Evolutionary conservation across 1,284 basidiomycete genomes (phyloP).

Genomic region (Austroboletus niveus): DNA sequence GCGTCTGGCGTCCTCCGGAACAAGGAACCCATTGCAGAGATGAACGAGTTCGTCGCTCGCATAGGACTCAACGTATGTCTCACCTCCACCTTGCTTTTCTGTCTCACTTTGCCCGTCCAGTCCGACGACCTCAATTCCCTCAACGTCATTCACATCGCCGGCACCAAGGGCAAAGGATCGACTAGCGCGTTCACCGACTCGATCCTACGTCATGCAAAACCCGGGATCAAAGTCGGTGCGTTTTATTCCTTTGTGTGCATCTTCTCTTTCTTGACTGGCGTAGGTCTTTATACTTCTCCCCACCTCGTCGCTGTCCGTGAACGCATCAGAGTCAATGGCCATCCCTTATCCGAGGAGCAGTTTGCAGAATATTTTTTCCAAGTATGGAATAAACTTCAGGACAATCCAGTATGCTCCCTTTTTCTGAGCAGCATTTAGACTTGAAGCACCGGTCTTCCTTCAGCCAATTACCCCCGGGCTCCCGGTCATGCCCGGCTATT

Average conservation of each 20-base stretch:
- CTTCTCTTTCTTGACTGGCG: conserved; percentile 2
- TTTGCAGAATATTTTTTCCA: conserved; percentile 96
- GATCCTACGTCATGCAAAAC: conserved; percentile 61
- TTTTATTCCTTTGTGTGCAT: background rate
- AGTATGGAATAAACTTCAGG: conserved; percentile 87
- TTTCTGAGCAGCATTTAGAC: background rate
- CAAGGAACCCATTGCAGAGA: conserved; percentile 81
- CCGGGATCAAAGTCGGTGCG: conserved; percentile 72
- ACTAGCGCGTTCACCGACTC: conserved; percentile 91
- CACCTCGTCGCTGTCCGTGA: conserved; percentile 96
- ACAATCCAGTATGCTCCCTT: conserved; percentile 44
- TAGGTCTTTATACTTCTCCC: conserved; percentile 94
- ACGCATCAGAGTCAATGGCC: conserved; percentile 91
- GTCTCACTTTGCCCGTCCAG: conserved; percentile 15
- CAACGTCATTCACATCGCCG: conserved; percentile 96
- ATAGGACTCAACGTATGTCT: conserved; percentile 79
- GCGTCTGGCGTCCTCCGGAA: conserved; percentile 72
- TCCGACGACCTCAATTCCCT: conserved; percentile 78
- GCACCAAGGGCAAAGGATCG: conserved; percentile 98
- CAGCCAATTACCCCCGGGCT: conserved; percentile 56
- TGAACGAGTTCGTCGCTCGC: conserved; percentile 84
- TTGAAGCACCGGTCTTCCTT: background rate
- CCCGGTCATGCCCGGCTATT: conserved; percentile 85
- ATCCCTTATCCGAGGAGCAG: conserved; percentile 82
- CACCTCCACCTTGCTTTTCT: conserved; percentile 2